These are phyloP conservation scores for Botrytis paeoniae DNA, from an alignment of 2,329 filamentous ascomycete genomes.

Conservation along the genomic window DNA sequence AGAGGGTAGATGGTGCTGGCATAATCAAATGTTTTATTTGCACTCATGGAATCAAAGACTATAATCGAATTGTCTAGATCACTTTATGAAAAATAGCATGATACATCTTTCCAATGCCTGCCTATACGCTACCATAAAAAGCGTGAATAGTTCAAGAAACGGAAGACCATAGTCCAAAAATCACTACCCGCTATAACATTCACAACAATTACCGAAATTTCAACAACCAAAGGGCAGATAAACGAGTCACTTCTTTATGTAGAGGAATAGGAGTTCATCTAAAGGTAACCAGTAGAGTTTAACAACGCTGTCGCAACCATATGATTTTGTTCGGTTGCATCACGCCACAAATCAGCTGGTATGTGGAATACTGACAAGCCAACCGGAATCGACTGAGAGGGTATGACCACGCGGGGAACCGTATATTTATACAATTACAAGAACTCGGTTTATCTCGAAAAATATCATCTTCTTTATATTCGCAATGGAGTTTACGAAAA, in stretches of 20 bases:
- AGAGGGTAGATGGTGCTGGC: not conserved
- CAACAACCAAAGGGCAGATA: not conserved
- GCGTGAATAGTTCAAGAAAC: not conserved
- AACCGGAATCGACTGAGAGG: not conserved
- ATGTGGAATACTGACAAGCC: not conserved
- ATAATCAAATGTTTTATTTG: not conserved
- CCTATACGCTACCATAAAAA: not conserved
- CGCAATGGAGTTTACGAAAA: constrained; percentile 1
- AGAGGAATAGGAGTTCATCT: too few species aligned
- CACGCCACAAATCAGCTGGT: constrained; percentile 17
- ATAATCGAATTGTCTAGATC: not conserved
- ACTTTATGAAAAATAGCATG: not conserved
- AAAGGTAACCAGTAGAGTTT: not conserved
- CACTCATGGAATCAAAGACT: not conserved
- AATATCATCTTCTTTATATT: not conserved
- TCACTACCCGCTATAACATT: not conserved
- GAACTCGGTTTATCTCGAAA: not conserved
- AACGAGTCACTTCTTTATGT: not conserved
- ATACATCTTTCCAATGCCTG: not conserved
- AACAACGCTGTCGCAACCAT: not conserved
- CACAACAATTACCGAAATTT: not conserved
- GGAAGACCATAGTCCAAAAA: not conserved
- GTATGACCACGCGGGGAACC: constrained; percentile 4
- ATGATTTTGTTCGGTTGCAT: not conserved
- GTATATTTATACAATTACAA: not conserved